phyloP scores from a whole-genome alignment of 2,329 filamentous ascomycete species.

The Phyllosticta capitalensis region DNA sequence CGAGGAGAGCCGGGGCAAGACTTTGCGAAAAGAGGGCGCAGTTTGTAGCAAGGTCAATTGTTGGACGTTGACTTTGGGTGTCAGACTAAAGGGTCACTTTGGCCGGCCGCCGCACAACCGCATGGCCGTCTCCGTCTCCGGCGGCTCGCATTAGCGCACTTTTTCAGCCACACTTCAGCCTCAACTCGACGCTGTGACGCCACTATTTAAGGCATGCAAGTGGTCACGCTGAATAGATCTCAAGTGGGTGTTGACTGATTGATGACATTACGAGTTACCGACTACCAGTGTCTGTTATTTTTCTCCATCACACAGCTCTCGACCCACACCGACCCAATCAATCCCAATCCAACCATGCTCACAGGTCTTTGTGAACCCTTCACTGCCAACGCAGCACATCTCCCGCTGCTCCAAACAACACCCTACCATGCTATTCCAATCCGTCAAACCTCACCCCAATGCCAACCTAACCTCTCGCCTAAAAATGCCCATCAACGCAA shows the following conservation, averaged over 20 bases:
- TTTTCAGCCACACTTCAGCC: slow-evolving; percentile 7
- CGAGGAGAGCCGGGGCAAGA: neutral
- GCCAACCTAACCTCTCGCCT: neutral
- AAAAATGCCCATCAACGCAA: neutral
- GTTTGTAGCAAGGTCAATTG: too few relatives aligned
- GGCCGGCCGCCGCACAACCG: neutral
- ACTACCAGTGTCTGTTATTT: too few relatives aligned
- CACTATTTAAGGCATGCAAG: too few relatives aligned
- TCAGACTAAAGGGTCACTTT: slow-evolving; percentile 9
- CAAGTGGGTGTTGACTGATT: too few relatives aligned
- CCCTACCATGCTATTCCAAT: neutral
- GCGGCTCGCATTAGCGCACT: slow-evolving; percentile 7
- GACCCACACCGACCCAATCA: too few relatives aligned
- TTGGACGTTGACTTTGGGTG: neutral
- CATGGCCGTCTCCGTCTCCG: neutral
- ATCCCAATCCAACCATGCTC: too few relatives aligned
- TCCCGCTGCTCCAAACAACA: too few relatives aligned
- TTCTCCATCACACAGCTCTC: too few relatives aligned
- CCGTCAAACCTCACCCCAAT: neutral
- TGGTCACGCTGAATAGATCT: too few relatives aligned
- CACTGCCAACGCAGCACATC: too few relatives aligned
- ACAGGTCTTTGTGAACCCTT: too few relatives aligned
- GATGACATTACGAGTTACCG: too few relatives aligned
- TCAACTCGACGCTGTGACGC: neutral
- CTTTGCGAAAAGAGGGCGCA: neutral